phyloP scores from a whole-genome alignment of 306 rosid species.

The Begonia masoniana region DNA sequence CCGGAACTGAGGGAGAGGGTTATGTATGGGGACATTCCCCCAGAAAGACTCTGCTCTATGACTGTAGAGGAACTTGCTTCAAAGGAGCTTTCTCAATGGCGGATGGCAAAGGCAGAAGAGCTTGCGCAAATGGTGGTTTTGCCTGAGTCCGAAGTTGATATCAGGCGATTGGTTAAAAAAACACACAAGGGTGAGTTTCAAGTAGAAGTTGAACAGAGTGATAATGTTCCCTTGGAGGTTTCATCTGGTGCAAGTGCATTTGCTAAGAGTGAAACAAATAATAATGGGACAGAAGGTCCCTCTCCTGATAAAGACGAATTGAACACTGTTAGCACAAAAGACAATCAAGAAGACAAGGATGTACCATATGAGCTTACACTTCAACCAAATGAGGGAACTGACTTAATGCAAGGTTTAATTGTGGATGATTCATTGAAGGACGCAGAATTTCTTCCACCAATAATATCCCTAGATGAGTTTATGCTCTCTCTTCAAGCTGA shows the following conservation, averaged over 20 bases:
- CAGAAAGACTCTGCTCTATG: conserved; percentile 73
- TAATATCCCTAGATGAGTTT: conserved; percentile 82
- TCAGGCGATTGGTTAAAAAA: conserved; percentile 71
- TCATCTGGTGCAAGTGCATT: conserved; percentile 34
- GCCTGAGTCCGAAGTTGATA: conserved; percentile 62
- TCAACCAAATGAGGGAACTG: conserved; percentile 43
- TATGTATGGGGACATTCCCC: conserved; percentile 61
- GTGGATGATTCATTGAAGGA: conserved; percentile 63
- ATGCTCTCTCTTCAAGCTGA: conserved; percentile 66
- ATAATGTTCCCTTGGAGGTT: conserved; percentile 33
- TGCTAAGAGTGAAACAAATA: conserved; percentile 20
- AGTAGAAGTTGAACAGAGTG: conserved; percentile 83
- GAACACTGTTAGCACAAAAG: conserved; percentile 18
- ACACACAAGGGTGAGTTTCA: conserved; percentile 88
- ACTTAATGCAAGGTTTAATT: conserved; percentile 59
- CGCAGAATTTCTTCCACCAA: conserved; percentile 60
- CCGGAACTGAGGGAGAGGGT: conserved; percentile 86
- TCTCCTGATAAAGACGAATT: conserved; percentile 16
- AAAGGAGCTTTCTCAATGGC: conserved; percentile 88
- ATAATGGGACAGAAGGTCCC: conserved; percentile 24
- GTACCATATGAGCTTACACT: conserved; percentile 27
- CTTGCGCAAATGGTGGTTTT: conserved; percentile 81
- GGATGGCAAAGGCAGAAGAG: conserved; percentile 92
- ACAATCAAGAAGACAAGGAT: conserved; percentile 17
- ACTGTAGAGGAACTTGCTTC: conserved; percentile 94